These are phyloP conservation scores for Rhodomyrtus tomentosa DNA, from an alignment of 345 rosid genomes.

Conservation along the genomic window DNA sequence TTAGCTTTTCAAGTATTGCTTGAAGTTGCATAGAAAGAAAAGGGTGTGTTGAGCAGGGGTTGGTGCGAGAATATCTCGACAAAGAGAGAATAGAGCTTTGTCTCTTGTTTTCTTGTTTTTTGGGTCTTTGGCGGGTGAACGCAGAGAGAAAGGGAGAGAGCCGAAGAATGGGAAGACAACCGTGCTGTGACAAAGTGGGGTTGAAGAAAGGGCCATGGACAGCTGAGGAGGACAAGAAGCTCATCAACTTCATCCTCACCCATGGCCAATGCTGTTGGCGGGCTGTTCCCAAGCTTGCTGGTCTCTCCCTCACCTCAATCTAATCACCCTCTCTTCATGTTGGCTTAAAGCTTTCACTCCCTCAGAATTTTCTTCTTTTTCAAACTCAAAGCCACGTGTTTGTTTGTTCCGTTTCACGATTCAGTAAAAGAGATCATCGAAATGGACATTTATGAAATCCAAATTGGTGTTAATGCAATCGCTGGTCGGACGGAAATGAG, in stretches of 20 bases:
- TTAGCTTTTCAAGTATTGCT: neutral
- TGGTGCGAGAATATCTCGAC: neutral
- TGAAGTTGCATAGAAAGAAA: neutral
- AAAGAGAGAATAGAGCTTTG: neutral
- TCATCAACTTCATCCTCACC: slow-evolving; percentile 69
- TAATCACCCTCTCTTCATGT: neutral
- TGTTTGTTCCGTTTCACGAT: neutral
- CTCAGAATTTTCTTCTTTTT: neutral
- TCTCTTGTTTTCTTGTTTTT: neutral
- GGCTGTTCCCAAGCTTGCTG: slow-evolving; percentile 91
- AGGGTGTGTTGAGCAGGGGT: neutral
- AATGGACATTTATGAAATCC: neutral
- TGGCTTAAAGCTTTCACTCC: neutral
- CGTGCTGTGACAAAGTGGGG: slow-evolving; percentile 94
- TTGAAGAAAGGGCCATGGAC: slow-evolving; percentile 99
- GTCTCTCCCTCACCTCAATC: slow-evolving; percentile 5
- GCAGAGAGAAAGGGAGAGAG: neutral
- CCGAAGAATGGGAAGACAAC: slow-evolving; percentile 71
- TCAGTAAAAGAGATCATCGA: neutral
- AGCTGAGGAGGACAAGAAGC: slow-evolving; percentile 91
- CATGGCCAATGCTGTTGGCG: slow-evolving; percentile 99
- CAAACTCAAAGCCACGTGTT: neutral
- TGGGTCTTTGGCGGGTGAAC: neutral
- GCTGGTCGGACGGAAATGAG: neutral
- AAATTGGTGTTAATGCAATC: neutral